phyloP scores from a whole-genome alignment of 129 eudicot genomes.

The Dittrichia graveolens region DNA sequence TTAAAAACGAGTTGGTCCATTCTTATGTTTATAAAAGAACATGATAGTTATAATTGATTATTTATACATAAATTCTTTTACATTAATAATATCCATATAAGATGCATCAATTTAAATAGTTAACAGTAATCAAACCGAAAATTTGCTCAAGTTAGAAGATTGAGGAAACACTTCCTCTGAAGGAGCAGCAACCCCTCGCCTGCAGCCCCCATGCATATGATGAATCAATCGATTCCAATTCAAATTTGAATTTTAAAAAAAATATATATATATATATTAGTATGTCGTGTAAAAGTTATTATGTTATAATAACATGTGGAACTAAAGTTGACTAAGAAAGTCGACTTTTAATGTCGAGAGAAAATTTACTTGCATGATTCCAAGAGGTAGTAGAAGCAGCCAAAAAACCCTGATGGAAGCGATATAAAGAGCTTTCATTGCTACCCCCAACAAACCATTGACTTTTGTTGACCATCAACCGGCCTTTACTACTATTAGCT shows the following conservation, averaged over 20 bases:
- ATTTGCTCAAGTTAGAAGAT: too few species aligned
- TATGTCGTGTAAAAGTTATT: background rate
- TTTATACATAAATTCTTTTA: too few species aligned
- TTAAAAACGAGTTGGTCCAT: too few species aligned
- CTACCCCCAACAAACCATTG: constrained; percentile 29
- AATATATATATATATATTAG: background rate
- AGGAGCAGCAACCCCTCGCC: too few species aligned
- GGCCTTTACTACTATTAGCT: background rate
- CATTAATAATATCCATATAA: too few species aligned
- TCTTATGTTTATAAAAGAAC: too few species aligned
- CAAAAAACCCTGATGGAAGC: constrained; percentile 20
- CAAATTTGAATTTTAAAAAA: background rate
- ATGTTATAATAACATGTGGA: constrained; percentile 4
- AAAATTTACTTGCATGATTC: constrained; percentile 33
- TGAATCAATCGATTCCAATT: too few species aligned
- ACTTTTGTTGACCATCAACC: constrained; percentile 31
- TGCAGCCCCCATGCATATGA: too few species aligned
- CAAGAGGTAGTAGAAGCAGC: constrained; percentile 23
- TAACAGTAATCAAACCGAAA: too few species aligned
- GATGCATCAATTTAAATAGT: too few species aligned
- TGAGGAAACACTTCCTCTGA: too few species aligned
- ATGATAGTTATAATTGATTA: too few species aligned
- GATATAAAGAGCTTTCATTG: constrained; percentile 33
- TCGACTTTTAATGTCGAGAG: constrained; percentile 11
- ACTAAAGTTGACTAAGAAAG: constrained; percentile 19